Evolutionary conservation across 352 stramenopile genomes (phyloP).

Genomic region (Pythium phragmitis): DNA sequence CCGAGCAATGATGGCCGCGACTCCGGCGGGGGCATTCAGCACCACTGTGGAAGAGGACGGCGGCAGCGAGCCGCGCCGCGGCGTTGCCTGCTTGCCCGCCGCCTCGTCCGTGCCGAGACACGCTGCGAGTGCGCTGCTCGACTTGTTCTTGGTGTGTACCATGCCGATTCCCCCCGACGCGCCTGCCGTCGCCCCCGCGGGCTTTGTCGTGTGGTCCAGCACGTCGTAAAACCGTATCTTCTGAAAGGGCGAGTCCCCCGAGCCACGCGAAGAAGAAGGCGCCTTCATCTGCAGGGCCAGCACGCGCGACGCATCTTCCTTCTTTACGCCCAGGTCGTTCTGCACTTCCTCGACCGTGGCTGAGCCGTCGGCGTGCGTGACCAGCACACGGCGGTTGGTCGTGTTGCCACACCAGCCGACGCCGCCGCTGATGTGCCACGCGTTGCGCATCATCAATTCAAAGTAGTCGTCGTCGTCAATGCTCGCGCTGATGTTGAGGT

Average conservation of each 20-base stretch:
- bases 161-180: constrained; percentile 20
- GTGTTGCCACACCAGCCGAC: constrained; percentile 56
- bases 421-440: constrained; percentile 64
- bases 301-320: constrained; percentile 32
- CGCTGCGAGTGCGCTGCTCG: constrained; percentile 48
- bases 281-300: constrained; percentile 29
- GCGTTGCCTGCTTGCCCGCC: background rate
- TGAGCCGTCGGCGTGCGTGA: constrained; percentile 52
- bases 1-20: constrained; percentile 56
- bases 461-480: constrained; percentile 94
- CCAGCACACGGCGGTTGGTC: constrained; percentile 57
- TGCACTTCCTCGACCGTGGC: constrained; percentile 46
- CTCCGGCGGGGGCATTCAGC: constrained; percentile 33
- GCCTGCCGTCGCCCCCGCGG: background rate
- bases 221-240: constrained; percentile 53
- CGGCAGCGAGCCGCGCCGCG: constrained; percentile 6
- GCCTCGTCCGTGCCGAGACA: constrained; percentile 33
- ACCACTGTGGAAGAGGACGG: constrained; percentile 7
- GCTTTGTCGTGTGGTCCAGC: constrained; percentile 48
- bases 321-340: constrained; percentile 44
- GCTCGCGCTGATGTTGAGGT: constrained; percentile 82
- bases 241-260: constrained; percentile 12
- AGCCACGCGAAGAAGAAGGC: constrained; percentile 3
- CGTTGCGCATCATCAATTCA: constrained; percentile 91
- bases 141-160: constrained; percentile 45